A percentile compares a stretch with the other conserved stretches of the same genome.
phyloP scores from a whole-genome alignment of 2,329 filamentous ascomycete genomes.

The Fusarium tupiense region DNA sequence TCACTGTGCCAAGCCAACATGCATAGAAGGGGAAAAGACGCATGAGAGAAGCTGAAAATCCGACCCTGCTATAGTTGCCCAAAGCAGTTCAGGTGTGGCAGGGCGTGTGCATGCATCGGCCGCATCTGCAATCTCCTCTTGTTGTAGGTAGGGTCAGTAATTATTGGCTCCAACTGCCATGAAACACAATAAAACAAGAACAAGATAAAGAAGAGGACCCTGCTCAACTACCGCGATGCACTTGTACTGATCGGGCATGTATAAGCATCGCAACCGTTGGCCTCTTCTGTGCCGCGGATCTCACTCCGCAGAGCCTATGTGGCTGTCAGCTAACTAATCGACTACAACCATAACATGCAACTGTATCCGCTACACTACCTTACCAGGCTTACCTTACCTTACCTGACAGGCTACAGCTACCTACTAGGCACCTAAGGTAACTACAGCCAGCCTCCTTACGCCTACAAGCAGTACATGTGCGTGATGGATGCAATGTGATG shows the following conservation, averaged over 20 bases:
- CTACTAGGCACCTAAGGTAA: neutral
- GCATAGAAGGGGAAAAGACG: conserved; percentile 5
- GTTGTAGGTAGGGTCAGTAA: neutral
- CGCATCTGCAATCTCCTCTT: neutral
- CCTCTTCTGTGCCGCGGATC: neutral
- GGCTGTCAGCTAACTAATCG: neutral
- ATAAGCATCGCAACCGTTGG: neutral
- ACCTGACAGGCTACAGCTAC: neutral
- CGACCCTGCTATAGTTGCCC: neutral
- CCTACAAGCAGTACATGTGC: neutral
- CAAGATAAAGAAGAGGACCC: neutral
- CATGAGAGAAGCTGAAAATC: conserved; percentile 1
- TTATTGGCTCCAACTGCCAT: neutral
- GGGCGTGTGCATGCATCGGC: conserved; percentile 16
- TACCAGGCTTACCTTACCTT: neutral
- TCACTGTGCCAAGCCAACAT: conserved; percentile 7
- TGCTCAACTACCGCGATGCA: conserved; percentile 3
- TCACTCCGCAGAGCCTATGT: neutral
- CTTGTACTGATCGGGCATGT: neutral
- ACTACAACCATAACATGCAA: neutral
- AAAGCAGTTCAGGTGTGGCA: conserved; percentile 7
- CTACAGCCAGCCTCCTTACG: neutral
- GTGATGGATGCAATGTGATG: neutral
- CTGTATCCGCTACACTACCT: neutral
- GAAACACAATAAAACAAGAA: conserved; percentile 4